Conservation (phyloP, 2,329 filamentous ascomycete species). For the Neospermospora avenae region DNA sequence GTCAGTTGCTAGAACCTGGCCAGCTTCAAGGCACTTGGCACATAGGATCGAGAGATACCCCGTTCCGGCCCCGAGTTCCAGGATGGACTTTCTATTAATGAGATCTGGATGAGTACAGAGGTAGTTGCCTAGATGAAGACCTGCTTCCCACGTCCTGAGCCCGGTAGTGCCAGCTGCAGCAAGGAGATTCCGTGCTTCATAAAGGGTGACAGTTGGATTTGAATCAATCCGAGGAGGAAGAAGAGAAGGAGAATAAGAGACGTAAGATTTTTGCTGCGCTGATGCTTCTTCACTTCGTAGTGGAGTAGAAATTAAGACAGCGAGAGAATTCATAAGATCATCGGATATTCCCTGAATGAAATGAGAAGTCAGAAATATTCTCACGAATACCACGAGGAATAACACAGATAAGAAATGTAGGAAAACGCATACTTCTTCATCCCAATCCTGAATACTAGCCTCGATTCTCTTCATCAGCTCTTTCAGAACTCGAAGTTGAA, state of each 20-base stretch:
- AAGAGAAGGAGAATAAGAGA: slow-evolving; percentile 58
- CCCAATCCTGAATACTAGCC: slow-evolving; percentile 71
- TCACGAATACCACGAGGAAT: slow-evolving; percentile 5
- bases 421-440: slow-evolving; percentile 71
- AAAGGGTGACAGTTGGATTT: slow-evolving; percentile 51
- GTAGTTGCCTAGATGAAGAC: slow-evolving; percentile 68
- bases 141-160: slow-evolving; percentile 77
- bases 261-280: slow-evolving; percentile 69
- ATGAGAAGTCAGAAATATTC: slow-evolving; percentile 25
- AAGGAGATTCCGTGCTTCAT: slow-evolving; percentile 67
- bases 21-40: slow-evolving; percentile 59
- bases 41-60: slow-evolving; percentile 73
- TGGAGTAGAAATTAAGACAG: slow-evolving; percentile 59
- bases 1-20: slow-evolving; percentile 66
- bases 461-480: slow-evolving; percentile 68
- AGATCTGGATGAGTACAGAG: slow-evolving; percentile 44
- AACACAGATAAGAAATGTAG: neutral
- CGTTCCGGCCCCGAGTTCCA: slow-evolving; percentile 75
- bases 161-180: slow-evolving; percentile 72
- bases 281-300: slow-evolving; percentile 61
- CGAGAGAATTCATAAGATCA: slow-evolving; percentile 68
- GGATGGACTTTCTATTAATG: slow-evolving; percentile 53
- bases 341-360: slow-evolving; percentile 73
- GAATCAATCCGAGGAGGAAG: slow-evolving; percentile 9
- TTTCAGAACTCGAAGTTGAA: slow-evolving; percentile 72